phyloP scores from a whole-genome alignment of 192 early-diverging fungal genomes.

The Linnemannia schmuckeri region DNA sequence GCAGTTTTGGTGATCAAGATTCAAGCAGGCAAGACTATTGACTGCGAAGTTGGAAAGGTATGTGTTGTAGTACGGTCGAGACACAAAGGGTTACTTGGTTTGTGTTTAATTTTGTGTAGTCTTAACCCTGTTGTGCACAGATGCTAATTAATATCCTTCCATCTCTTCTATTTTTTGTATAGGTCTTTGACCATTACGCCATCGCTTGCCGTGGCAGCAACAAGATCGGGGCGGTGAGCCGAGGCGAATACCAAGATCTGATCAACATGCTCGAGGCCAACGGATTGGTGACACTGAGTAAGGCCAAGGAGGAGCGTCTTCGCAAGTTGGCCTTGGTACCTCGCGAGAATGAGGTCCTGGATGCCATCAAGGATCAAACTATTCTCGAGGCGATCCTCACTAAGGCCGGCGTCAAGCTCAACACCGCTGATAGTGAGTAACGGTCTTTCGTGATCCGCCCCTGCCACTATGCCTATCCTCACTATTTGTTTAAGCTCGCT shows the following conservation, averaged over 20 bases:
- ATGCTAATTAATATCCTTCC: conserved; percentile 25
- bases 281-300: conserved; percentile 69
- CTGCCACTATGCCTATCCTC: background rate
- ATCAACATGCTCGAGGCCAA: conserved; percentile 78
- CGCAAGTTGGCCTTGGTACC: conserved; percentile 48
- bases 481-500: background rate
- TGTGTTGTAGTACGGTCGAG: conserved; percentile 9
- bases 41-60: conserved; percentile 64
- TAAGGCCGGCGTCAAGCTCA: conserved; percentile 12
- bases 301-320: conserved; percentile 56
- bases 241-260: conserved; percentile 80
- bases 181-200: conserved; percentile 74
- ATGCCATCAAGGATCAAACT: conserved; percentile 28
- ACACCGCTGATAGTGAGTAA: background rate
- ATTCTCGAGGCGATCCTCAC: conserved; percentile 17
- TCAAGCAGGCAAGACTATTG: conserved; percentile 54
- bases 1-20: conserved; percentile 62
- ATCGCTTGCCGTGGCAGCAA: conserved; percentile 63
- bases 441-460: too few species aligned
- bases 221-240: conserved; percentile 73
- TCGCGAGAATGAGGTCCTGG: conserved; percentile 13
- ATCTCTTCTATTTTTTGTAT: background rate
- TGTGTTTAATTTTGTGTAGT: background rate
- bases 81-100: background rate
- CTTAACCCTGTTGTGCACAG: background rate